Percentiles rank a stretch among this genome's conserved stretches.
Conservation (phyloP, 179 eudicot genomes). For the Camellia oleifera region DNA sequence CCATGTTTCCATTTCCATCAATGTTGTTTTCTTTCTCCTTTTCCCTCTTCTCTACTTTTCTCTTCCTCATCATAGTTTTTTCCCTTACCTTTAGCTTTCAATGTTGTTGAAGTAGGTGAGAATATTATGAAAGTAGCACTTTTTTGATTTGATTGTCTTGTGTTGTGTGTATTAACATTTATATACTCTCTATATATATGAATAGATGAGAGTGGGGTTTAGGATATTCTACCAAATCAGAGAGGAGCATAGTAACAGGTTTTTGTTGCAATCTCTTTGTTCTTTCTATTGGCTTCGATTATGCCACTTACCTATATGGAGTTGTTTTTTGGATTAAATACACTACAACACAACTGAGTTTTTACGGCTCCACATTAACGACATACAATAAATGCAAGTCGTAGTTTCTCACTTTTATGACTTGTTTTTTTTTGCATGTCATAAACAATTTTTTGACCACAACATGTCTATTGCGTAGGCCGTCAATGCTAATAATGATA, state of each 20-base stretch:
- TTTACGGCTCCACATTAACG: no score
- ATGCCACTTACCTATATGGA: background rate
- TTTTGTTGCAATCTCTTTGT: slow-evolving; percentile 10
- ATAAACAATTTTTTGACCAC: no score
- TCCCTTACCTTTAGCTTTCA: background rate
- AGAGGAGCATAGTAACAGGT: background rate
- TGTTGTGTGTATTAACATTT: no score
- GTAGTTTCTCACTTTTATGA: no score
- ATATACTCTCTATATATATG: no score
- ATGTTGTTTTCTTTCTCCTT: background rate
- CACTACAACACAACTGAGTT: no score
- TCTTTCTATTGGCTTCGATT: slow-evolving; percentile 6
- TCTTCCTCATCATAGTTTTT: slow-evolving; percentile 19
- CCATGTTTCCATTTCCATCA: background rate
- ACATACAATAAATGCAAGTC: no score
- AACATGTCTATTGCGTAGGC: no score
- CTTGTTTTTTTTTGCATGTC: no score
- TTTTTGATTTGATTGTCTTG: no score
- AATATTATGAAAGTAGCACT: background rate
- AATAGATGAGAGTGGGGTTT: background rate
- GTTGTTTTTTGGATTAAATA: background rate
- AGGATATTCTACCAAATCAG: no score
- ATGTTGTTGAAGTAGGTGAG: background rate
- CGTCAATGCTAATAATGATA: no score
- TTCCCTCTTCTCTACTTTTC: slow-evolving; percentile 12